These are phyloP conservation scores for Xylaria sp. DNA, from an alignment of 495 filamentous ascomycete species.

Conservation along the genomic window DNA sequence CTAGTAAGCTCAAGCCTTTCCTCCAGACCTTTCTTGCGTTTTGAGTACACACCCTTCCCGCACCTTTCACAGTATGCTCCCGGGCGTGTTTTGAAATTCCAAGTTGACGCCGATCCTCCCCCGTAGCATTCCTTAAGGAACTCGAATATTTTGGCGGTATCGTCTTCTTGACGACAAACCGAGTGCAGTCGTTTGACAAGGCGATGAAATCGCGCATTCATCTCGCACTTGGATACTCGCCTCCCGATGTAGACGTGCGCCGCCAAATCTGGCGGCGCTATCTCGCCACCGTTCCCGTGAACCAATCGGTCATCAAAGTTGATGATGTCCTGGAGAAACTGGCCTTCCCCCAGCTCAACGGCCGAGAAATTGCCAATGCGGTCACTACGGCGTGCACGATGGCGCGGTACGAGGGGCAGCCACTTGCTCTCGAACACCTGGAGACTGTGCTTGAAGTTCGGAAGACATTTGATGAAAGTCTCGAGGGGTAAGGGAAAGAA, in stretches of 20 bases:
- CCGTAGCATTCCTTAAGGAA: slow-evolving; percentile 56
- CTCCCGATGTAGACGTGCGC: slow-evolving; percentile 37
- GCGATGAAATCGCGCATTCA: slow-evolving; percentile 62
- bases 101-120: slow-evolving; percentile 68
- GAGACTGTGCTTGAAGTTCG: slow-evolving; percentile 54
- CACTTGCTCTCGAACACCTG: slow-evolving; percentile 51
- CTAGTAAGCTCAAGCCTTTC: slow-evolving; percentile 39
- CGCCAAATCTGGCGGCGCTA: slow-evolving; percentile 42
- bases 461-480: slow-evolving; percentile 31
- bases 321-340: slow-evolving; percentile 44
- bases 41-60: neutral
- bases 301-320: slow-evolving; percentile 29
- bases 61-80: neutral
- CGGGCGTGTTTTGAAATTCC: neutral
- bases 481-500: neutral
- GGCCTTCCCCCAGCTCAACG: slow-evolving; percentile 59
- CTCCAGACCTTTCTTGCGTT: neutral
- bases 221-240: slow-evolving; percentile 47
- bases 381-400: slow-evolving; percentile 60
- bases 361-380: slow-evolving; percentile 70
- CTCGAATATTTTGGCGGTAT: slow-evolving; percentile 58
- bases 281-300: slow-evolving; percentile 29
- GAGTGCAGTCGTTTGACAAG: slow-evolving; percentile 59
- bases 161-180: slow-evolving; percentile 60
- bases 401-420: slow-evolving; percentile 44